Conservation (phyloP, 441 rosid genomes). For the Croton laevigatus region DNA sequence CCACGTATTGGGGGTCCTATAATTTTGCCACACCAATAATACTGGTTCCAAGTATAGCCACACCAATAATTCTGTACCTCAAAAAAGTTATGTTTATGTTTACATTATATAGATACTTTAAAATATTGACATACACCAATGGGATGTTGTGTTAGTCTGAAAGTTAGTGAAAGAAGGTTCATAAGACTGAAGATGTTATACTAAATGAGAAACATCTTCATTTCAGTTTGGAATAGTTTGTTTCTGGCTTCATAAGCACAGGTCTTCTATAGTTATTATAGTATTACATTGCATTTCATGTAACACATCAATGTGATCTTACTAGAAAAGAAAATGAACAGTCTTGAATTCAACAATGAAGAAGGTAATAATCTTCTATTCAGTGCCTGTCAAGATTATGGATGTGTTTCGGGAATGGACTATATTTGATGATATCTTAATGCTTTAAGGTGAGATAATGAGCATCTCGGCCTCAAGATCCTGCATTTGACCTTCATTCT, state of each 20-base stretch:
- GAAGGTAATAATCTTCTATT: not conserved
- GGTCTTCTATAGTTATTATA: not conserved
- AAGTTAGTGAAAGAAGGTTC: not conserved
- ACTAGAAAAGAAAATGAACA: not conserved
- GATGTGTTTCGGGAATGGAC: not conserved
- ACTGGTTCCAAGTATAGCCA: not conserved
- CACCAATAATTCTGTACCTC: not conserved
- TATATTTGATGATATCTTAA: not conserved
- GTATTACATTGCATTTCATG: not conserved
- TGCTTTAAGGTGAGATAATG: slow-evolving; percentile 9
- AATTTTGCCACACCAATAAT: not conserved
- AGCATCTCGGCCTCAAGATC: not conserved
- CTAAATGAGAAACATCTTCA: not conserved
- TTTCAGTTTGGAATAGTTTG: not conserved
- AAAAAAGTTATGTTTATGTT: not conserved
- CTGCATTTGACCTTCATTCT: not conserved
- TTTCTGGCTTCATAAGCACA: not conserved
- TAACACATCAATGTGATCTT: not conserved
- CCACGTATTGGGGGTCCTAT: not conserved
- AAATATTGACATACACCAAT: not conserved
- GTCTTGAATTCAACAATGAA: not conserved
- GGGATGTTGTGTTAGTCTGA: not conserved
- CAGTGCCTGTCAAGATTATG: not conserved
- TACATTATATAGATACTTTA: not conserved
- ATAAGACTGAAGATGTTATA: not conserved